Conservation (phyloP, 2,329 filamentous ascomycete species). For the Celoporthe dispersa region DNA sequence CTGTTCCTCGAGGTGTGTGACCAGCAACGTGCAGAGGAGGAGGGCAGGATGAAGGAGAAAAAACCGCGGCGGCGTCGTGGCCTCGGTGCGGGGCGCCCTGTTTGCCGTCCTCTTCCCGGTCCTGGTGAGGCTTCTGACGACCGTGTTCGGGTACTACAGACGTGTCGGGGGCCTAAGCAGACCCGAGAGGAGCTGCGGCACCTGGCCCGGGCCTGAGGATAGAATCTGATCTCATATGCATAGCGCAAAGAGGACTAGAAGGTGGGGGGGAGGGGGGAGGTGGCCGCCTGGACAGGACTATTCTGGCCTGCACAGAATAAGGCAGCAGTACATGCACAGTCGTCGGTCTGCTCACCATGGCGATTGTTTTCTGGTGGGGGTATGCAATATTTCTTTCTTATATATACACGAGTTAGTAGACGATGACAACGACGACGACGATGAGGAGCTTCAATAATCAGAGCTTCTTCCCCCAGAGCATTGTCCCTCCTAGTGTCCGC, state of each 20-base stretch:
- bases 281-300: neutral
- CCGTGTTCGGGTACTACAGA: constrained; percentile 5
- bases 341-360: too few relatives aligned
- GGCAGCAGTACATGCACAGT: neutral
- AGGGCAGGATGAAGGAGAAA: constrained; percentile 1
- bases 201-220: neutral
- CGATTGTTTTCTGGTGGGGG: neutral
- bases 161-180: constrained; percentile 22
- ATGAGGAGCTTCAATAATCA: constrained; percentile 21
- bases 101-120: constrained; percentile 11
- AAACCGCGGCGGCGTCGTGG: constrained; percentile 8
- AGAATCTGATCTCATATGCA: too few relatives aligned
- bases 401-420: neutral
- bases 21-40: constrained; percentile 31
- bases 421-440: neutral
- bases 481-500: constrained; percentile 61
- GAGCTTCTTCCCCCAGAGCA: constrained; percentile 53
- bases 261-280: too few relatives aligned
- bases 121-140: constrained; percentile 8
- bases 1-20: constrained; percentile 66
- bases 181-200: constrained; percentile 20
- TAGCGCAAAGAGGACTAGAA: too few relatives aligned
- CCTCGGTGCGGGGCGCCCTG: constrained; percentile 8
- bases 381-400: neutral
- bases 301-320: neutral